Evolutionary conservation across 805 yeast species (phyloP), one percentile per base, ranked within the genome.

Genomic region (Candida insectorum): DNA sequence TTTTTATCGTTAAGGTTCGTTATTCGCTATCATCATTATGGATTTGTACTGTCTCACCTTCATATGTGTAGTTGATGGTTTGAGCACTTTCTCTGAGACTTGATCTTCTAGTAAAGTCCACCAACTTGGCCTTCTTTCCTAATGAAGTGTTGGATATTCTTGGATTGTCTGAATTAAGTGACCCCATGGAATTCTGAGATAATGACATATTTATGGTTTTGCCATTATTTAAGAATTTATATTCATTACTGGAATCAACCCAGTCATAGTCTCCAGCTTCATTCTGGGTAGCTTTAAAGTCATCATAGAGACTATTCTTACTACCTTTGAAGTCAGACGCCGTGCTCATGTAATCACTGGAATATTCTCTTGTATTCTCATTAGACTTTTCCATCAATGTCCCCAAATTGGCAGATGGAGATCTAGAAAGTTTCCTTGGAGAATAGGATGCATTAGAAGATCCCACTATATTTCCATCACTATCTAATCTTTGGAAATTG

Each of bases 51-150:
- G 52, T 39, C 37, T 62, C 57, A 10, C 61, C 71, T 24, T 51
- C 52, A 25, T 51, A 49, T 10, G 44, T 49, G 14, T 52, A 43
- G 28, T 50, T 46, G 13, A 57, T 58, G 26, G 56, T 60, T 29
- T 61, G 57, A 2, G 69, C 57, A n/a, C 65, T 56, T 33, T 66
- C 66, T 36, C 62, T 51, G 38, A 66, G 52, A 38, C 71, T 60
- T 7, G 66, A 67, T 42, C 62, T 62, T 42, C 74, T 53, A 4
- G 73, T 68, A 39, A 71, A 70, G 30, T 71, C 69, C 25, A 71
- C 74, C 34, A 71, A 52, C 47, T 71, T 70, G 9, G 73, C 72
- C 28, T 55, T 55, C 23, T 43, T 47, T 28, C 51, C 51, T 19
- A 45, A 34, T 2, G 54, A 45, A 8, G 48, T 22, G 26, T 28